phyloP scores from a whole-genome alignment of 306 rosid species.

The Quercus parvula region DNA sequence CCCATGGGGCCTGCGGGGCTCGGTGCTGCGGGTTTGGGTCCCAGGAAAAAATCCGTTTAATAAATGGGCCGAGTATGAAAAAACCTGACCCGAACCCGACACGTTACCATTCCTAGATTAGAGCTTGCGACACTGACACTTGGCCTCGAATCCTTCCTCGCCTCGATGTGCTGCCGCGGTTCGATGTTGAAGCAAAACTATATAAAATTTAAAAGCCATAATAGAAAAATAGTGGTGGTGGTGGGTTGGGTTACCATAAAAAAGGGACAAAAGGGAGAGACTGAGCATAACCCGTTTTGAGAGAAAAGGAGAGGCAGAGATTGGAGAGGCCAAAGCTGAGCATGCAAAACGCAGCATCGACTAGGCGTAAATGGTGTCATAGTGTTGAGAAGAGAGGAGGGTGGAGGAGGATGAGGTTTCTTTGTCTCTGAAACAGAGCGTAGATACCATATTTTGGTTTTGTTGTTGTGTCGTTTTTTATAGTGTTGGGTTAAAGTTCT shows the following conservation, averaged over 20 bases:
- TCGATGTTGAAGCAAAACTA: neutral
- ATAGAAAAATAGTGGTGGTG: neutral
- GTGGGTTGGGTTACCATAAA: constrained; percentile 31
- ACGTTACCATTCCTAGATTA: too few species aligned
- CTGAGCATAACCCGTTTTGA: constrained; percentile 50
- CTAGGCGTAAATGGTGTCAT: constrained; percentile 77
- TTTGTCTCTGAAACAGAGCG: constrained; percentile 34
- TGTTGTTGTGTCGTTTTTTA: too few species aligned
- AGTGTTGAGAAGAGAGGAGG: constrained; percentile 20
- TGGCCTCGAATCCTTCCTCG: too few species aligned
- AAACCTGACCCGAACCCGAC: too few species aligned
- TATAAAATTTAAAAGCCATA: neutral
- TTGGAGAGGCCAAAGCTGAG: constrained; percentile 66
- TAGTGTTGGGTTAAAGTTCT: neutral
- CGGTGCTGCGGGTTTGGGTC: too few species aligned
- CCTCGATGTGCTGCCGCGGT: too few species aligned
- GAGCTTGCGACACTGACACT: too few species aligned
- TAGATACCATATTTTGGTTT: constrained; percentile 42
- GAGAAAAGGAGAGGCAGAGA: constrained; percentile 37
- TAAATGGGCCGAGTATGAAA: too few species aligned
- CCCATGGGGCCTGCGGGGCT: too few species aligned
- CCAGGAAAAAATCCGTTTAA: too few species aligned
- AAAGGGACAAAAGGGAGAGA: constrained; percentile 43
- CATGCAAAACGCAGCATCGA: constrained; percentile 78
- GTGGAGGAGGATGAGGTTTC: constrained; percentile 8